Conservation (phyloP, 2,329 filamentous ascomycete genomes). For the Beauveria sp. region DNA sequence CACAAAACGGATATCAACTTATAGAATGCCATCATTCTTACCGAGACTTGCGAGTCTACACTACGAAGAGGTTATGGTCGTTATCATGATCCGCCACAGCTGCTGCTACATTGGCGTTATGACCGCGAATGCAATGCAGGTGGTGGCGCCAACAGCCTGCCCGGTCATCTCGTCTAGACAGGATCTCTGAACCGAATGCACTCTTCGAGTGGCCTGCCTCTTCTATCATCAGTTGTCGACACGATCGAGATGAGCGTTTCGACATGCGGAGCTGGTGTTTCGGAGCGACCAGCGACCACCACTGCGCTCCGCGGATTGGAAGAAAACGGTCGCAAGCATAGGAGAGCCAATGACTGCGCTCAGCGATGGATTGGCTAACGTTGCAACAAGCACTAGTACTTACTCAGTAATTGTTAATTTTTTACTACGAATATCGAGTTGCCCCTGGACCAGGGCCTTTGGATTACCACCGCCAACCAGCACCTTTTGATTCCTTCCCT, state of each 20-base stretch:
- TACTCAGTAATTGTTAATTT: too few species aligned
- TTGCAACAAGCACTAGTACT: neutral
- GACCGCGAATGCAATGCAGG: conserved; percentile 9
- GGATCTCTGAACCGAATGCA: neutral
- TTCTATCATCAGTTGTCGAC: neutral
- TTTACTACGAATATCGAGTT: neutral
- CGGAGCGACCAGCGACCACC: too few species aligned
- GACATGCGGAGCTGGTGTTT: neutral
- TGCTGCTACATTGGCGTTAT: neutral
- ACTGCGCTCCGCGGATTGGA: too few species aligned
- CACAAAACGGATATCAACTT: neutral
- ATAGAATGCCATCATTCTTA: too few species aligned
- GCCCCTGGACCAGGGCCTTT: conserved; percentile 4
- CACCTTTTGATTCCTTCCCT: neutral
- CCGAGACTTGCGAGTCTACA: neutral
- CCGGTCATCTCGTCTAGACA: neutral
- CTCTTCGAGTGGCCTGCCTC: neutral
- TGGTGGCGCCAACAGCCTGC: conserved; percentile 9
- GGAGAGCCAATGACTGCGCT: neutral
- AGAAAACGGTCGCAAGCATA: neutral
- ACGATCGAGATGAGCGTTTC: neutral
- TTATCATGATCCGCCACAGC: neutral
- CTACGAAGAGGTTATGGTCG: neutral
- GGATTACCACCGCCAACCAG: neutral
- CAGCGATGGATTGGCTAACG: neutral